Evolutionary conservation across 1,284 basidiomycete genomes (phyloP).

Genomic region (Polyporus tsugae): DNA sequence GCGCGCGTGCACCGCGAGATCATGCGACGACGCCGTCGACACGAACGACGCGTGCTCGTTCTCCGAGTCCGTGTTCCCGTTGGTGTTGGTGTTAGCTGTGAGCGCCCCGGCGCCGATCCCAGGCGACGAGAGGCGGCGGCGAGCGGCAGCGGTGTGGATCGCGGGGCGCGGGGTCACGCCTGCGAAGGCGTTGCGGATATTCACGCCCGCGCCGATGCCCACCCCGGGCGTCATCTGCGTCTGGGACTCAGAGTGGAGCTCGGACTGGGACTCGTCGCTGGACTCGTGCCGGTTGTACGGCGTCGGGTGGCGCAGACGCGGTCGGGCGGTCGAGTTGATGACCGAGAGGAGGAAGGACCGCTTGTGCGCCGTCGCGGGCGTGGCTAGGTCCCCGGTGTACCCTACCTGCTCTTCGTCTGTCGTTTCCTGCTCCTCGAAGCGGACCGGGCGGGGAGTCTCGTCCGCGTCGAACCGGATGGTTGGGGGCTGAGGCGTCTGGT

Average conservation of each 20-base stretch:
- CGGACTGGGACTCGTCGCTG: slow-evolving; percentile 28
- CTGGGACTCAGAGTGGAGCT: slow-evolving; percentile 14
- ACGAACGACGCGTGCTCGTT: slow-evolving; percentile 68
- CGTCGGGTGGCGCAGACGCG: slow-evolving; percentile 68
- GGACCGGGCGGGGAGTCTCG: slow-evolving; percentile 33
- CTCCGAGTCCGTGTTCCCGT: slow-evolving; percentile 34
- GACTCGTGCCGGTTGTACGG: slow-evolving; percentile 61
- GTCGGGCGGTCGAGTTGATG: slow-evolving; percentile 80
- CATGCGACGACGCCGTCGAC: slow-evolving; percentile 85
- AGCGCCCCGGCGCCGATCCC: slow-evolving; percentile 33
- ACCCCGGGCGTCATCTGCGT: slow-evolving; percentile 4
- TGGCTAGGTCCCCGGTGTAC: slow-evolving; percentile 47
- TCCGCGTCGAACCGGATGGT: slow-evolving; percentile 22
- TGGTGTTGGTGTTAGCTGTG: background rate
- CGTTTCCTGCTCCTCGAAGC: slow-evolving; percentile 15
- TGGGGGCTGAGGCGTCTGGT: slow-evolving; percentile 4
- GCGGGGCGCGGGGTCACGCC: slow-evolving; percentile 67
- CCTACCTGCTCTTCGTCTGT: slow-evolving; percentile 21
- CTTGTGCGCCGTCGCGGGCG: slow-evolving; percentile 68
- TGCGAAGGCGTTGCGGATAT: slow-evolving; percentile 59
- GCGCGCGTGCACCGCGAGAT: slow-evolving; percentile 80
- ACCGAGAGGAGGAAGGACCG: slow-evolving; percentile 80
- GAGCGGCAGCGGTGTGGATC: slow-evolving; percentile 16
- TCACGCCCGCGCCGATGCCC: slow-evolving; percentile 36
- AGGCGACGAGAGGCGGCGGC: slow-evolving; percentile 60